A percentile compares a stretch with the other conserved stretches of the same genome.
Evolutionary conservation across 352 stramenopile genomes (phyloP).

Genomic region (Phytophthora meadii): DNA sequence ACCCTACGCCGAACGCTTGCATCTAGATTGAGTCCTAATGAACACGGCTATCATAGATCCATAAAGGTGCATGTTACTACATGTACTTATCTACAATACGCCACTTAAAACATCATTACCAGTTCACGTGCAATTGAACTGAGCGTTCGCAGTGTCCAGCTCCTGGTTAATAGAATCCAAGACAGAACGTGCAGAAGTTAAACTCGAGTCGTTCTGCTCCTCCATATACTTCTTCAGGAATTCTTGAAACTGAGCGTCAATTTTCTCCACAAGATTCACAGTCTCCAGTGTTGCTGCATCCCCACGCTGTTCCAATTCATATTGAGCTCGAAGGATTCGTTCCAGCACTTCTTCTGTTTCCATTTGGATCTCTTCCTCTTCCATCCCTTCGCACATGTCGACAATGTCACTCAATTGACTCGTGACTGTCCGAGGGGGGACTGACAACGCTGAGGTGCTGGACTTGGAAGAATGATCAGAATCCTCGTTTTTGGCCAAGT

Average conservation of each 20-base stretch:
- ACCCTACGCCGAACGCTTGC: constrained; percentile 13
- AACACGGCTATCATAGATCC: neutral
- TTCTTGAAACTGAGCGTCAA: constrained; percentile 12
- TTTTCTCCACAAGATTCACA: neutral
- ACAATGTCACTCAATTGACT: constrained; percentile 29
- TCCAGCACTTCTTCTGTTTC: constrained; percentile 18
- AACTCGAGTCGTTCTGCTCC: neutral
- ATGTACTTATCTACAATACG: no score
- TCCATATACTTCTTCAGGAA: constrained; percentile 7
- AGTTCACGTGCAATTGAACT: neutral
- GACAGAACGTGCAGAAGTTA: neutral
- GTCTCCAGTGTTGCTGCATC: neutral
- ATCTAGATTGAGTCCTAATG: constrained; percentile 6
- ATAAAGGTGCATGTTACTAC: neutral
- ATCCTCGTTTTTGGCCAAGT: neutral
- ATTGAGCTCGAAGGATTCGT: constrained; percentile 22
- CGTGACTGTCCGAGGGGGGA: constrained; percentile 11
- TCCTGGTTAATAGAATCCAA: constrained; percentile 5
- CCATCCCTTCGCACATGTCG: constrained; percentile 21
- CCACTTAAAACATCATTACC: neutral
- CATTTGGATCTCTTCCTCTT: constrained; percentile 14
- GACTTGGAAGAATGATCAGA: neutral
- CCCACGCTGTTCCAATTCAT: constrained; percentile 11
- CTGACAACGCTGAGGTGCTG: constrained; percentile 1
- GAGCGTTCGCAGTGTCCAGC: neutral